phyloP scores from a whole-genome alignment of 176 grass and related monocot genomes.

The Olyra latifolia region DNA sequence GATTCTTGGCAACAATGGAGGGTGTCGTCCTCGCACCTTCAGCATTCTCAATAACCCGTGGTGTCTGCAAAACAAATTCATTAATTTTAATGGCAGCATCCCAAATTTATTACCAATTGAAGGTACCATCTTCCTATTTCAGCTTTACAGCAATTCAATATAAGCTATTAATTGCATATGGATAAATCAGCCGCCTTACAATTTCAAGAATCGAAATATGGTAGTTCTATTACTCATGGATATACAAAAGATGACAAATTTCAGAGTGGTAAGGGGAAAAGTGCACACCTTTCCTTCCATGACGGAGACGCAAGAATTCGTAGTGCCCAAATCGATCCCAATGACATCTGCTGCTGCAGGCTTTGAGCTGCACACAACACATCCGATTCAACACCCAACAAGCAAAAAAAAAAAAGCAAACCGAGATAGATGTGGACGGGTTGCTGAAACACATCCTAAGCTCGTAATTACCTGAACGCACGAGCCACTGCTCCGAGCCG shows the following conservation, averaged over 20 bases:
- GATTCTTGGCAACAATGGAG: constrained; percentile 87
- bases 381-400: neutral
- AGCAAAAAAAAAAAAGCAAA: neutral
- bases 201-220: neutral
- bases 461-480: constrained; percentile 61
- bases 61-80: constrained; percentile 51
- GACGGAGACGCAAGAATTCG: constrained; percentile 83
- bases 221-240: neutral
- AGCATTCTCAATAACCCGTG: constrained; percentile 90
- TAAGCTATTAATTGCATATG: neutral
- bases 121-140: neutral
- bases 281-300: constrained; percentile 87
- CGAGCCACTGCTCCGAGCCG: constrained; percentile 65
- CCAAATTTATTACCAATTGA: neutral
- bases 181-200: neutral
- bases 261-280: neutral
- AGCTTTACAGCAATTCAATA: neutral
- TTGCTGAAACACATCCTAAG: neutral
- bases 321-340: constrained; percentile 94
- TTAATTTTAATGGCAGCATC: neutral
- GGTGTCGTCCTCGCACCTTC: constrained; percentile 93
- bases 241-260: neutral
- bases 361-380: constrained; percentile 57
- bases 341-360: constrained; percentile 70
- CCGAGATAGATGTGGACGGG: neutral